Base-by-base conservation (phyloP, 495 filamentous ascomycete genomes). In the Trichoderma reesei region DNA sequence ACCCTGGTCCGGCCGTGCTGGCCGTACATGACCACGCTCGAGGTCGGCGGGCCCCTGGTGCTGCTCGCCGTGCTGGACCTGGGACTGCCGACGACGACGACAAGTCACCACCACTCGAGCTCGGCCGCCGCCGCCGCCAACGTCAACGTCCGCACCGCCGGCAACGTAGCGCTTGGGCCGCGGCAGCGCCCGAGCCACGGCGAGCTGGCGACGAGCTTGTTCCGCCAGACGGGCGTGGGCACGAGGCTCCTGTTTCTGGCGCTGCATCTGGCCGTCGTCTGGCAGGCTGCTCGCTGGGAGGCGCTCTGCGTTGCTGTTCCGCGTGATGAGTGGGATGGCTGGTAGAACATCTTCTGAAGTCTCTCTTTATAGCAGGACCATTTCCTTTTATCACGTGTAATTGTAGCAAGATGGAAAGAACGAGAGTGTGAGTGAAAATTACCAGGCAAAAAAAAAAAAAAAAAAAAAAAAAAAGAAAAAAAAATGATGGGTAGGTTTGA, bases 1-100 rank as follows among this genome's bases (percentile, higher is more conserved):
- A 75, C 74, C n/a, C 60, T 81, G 14, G 67, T 72, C 5, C 74
- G 72, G 64, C 60, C 68, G 9, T 81, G 79, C 61, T 81, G 76
- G 75, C 79, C 79, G 0, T 81, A 77, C 60, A 76, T 70, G 54
- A 68, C 72, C 16, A 74, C 63, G 33, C 64, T 73, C 63, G 67
- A 70, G 14, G 63, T 77, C 14, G 67, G 75, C 36, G 67, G 63
- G n/a, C 71, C 70, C 4, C 64, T 80, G 2, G 63, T 80, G 34
- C 68, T 66, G 3, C 62, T 79, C 46, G 78, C 77, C 18, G 74
- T 68, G 7, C 56, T 79, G 59, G 79, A 80, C 61, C 42, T 81
- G 41, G 70, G 70, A 59, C 66, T 71, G 59, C 64, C 67, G 8
- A 46, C 64, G 9, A 62, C 63, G 33, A 65, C 54, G n/a, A n/a